Conservation (phyloP, 2,329 filamentous ascomycete species). For the Pseudofabraea citricarpa region DNA sequence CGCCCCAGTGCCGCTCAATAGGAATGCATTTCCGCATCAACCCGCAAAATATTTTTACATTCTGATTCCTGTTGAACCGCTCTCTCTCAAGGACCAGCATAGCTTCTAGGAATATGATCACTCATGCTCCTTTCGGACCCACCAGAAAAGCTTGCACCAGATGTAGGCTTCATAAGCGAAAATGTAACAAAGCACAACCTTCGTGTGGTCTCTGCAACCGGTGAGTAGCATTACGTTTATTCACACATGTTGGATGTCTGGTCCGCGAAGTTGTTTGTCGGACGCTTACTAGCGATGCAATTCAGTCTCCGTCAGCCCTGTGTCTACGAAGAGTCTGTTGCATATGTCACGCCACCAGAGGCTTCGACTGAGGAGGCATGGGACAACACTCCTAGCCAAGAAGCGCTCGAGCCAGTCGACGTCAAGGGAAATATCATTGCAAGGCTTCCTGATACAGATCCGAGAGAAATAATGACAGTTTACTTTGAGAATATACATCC, state of each 20-base stretch:
- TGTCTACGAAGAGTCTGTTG: neutral
- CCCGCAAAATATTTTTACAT: too few species aligned
- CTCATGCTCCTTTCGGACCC: too few species aligned
- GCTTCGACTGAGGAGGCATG: neutral
- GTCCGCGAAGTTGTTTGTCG: neutral
- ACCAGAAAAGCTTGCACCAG: too few species aligned
- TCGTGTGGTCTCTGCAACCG: neutral
- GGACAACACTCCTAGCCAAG: neutral
- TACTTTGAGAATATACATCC: neutral
- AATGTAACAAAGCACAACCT: neutral
- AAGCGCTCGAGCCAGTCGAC: neutral
- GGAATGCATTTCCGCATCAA: too few species aligned
- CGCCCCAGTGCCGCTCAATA: too few species aligned
- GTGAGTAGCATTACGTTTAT: too few species aligned
- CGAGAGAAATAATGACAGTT: neutral
- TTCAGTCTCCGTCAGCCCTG: neutral
- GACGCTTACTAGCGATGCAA: neutral
- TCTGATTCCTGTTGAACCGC: too few species aligned
- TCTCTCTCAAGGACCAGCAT: too few species aligned
- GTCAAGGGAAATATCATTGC: neutral
- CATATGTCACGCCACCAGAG: neutral
- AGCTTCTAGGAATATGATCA: too few species aligned
- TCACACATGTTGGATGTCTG: too few species aligned
- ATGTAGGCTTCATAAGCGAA: conserved; percentile 1
- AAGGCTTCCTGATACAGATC: neutral